A percentile compares a stretch with the other conserved stretches of the same genome.
Conservation (phyloP, 139 green algal genomes). For the Pleodorina starrii region DNA sequence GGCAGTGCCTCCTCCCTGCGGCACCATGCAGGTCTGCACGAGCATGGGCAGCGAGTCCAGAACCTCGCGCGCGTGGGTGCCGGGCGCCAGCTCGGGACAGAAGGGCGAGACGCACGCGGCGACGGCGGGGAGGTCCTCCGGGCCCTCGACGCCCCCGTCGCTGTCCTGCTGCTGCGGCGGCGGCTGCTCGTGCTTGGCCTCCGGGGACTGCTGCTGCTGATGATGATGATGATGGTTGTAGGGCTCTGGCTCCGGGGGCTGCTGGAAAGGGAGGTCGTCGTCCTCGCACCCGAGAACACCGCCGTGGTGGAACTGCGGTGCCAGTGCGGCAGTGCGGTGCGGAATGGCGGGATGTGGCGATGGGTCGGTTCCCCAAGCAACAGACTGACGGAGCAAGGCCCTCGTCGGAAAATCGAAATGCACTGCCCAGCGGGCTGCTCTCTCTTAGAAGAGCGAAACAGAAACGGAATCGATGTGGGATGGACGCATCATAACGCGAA, state of each 20-base stretch:
- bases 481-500: background rate
- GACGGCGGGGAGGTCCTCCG: background rate
- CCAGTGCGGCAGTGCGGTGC: background rate
- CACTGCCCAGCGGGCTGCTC: background rate
- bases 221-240: no score
- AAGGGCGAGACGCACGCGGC: background rate
- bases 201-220: background rate
- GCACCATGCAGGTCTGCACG: background rate
- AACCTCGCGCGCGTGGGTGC: background rate
- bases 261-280: background rate
- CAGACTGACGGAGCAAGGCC: no score
- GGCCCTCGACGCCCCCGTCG: background rate
- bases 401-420: background rate
- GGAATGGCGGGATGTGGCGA: background rate
- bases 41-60: conserved; percentile 19
- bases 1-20: background rate
- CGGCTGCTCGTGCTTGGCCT: background rate
- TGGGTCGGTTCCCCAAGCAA: background rate
- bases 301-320: background rate
- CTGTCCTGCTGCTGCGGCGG: background rate
- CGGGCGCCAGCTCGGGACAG: conserved; percentile 15
- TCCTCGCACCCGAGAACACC: background rate
- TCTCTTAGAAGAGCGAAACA: no score
- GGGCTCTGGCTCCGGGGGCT: background rate
- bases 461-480: no score